Base-by-base conservation (phyloP, 192 early-diverging fungal genomes). In the Coemansia sp. region DNA sequence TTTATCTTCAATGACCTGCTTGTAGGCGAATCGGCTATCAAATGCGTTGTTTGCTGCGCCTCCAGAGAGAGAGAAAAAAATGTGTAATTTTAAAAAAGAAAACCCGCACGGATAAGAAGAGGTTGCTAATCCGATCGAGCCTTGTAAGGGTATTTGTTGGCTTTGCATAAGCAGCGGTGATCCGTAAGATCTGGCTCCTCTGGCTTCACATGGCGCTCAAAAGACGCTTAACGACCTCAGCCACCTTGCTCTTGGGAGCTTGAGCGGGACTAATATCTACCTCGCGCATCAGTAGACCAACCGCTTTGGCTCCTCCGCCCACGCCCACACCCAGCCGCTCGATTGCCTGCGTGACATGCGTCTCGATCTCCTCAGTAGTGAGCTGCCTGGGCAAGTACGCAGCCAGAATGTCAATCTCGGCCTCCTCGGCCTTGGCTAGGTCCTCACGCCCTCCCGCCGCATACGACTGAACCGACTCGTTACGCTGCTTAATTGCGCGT, bases 251-350 rank as follows among this genome's bases (percentile, higher is more conserved):
- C 84, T 88, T 93, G 41, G 92, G 88, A 6, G 93, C 96, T 39
- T 77, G 84, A 8, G 90, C 87, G 11, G 89, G 73, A 69, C 90
- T 91, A 46, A 95, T 72, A 8, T 84, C 84, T 39, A 92, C 83
- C 58, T 87, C 90, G 78, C 93, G 93, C 93, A 98, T 96, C 24
- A 98, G 89, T 43, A 87, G 86, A 27, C 96, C 95, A 77, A 98
- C 79, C 57, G 93, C 93, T 81, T 93, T 95, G 34, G 85, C 67
- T 6, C 88, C 80, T 15, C 57, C 33, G 16, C 57, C 34, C 29
- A 69, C 69, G 22, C 57, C 34, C 29, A 69, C 69, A 18, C 71
- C 71, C 27, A 79, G 76, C 18, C 60, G 58, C 62, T 70, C 62
- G 36, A 90, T 89, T 12, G 87, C 60, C 53, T 88, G 71, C 43